A percentile compares a stretch with the other conserved stretches of the same genome.
Conservation (phyloP, 768 basidiomycete genomes). For the Tremella mesenterica region DNA sequence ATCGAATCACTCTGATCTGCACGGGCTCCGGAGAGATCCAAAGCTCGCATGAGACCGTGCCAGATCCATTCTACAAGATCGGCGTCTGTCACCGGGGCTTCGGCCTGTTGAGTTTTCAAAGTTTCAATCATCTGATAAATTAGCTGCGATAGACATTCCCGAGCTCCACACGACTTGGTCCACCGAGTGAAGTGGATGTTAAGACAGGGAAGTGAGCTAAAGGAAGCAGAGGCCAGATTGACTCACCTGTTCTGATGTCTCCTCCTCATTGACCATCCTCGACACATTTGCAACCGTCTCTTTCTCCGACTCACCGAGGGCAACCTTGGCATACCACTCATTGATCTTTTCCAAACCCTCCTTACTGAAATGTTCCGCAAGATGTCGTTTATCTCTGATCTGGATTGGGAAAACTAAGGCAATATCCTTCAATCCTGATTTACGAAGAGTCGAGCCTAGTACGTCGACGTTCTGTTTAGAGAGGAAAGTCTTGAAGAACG, state of each 20-base stretch:
- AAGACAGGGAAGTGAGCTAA: neutral
- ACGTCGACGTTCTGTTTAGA: slow-evolving; percentile 79
- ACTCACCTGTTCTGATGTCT: slow-evolving; percentile 60
- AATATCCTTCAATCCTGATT: slow-evolving; percentile 69
- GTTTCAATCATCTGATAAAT: slow-evolving; percentile 59
- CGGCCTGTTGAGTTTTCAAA: slow-evolving; percentile 64
- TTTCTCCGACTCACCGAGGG: slow-evolving; percentile 73
- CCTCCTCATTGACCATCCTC: slow-evolving; percentile 56
- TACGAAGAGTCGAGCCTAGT: slow-evolving; percentile 68
- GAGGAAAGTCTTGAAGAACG: slow-evolving; percentile 74
- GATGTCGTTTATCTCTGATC: slow-evolving; percentile 61
- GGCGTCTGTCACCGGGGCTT: slow-evolving; percentile 70
- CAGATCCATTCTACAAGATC: slow-evolving; percentile 85
- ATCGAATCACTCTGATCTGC: slow-evolving; percentile 86
- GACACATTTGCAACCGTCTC: slow-evolving; percentile 59
- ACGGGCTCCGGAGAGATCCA: slow-evolving; percentile 73
- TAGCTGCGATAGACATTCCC: too few species aligned
- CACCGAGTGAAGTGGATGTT: neutral
- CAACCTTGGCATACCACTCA: slow-evolving; percentile 91
- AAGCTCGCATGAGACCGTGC: slow-evolving; percentile 76
- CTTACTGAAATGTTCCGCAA: slow-evolving; percentile 81
- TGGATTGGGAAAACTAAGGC: slow-evolving; percentile 77
- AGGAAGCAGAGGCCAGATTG: slow-evolving; percentile 2
- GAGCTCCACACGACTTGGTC: neutral
- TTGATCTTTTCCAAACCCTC: slow-evolving; percentile 70